Percentiles rank a stretch among this genome's conserved stretches.
phyloP scores from a whole-genome alignment of 495 filamentous ascomycete genomes.

The Jackrogersella minutella region DNA sequence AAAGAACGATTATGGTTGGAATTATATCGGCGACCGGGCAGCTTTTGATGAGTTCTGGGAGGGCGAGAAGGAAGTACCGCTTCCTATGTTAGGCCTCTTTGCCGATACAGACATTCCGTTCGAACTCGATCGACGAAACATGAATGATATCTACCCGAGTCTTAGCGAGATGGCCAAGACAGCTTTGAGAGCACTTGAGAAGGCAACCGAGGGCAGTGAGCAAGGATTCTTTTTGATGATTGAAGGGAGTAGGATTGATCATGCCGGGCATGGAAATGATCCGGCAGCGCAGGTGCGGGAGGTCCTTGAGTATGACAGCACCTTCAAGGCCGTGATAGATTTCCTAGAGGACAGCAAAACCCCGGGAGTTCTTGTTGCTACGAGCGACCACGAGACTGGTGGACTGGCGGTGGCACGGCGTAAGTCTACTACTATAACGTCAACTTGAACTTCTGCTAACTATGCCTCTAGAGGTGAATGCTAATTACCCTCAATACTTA shows the following conservation, averaged over 20 bases:
- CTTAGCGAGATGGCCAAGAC: constrained; percentile 90
- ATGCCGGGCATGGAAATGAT: constrained; percentile 94
- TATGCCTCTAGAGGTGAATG: constrained; percentile 42
- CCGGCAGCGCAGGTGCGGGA: constrained; percentile 95
- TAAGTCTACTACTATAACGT: constrained; percentile 46
- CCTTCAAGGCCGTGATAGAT: constrained; percentile 81
- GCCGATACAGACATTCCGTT: constrained; percentile 85
- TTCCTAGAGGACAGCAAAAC: constrained; percentile 79
- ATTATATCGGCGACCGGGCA: constrained; percentile 73
- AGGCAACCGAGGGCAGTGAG: constrained; percentile 84
- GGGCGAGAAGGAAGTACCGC: constrained; percentile 70
- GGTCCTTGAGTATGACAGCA: constrained; percentile 88
- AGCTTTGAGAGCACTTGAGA: constrained; percentile 77
- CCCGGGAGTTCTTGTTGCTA: constrained; percentile 82
- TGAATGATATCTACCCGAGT: constrained; percentile 83
- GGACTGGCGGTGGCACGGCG: constrained; percentile 82
- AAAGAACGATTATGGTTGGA: constrained; percentile 75
- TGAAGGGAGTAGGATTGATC: constrained; percentile 94
- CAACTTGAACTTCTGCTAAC: constrained; percentile 23
- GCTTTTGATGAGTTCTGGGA: constrained; percentile 79
- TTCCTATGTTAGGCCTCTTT: constrained; percentile 89
- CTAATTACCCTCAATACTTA: constrained; percentile 66
- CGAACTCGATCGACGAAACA: constrained; percentile 84
- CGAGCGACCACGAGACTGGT: constrained; percentile 95
- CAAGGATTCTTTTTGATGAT: constrained; percentile 99